Evolutionary conservation across 2,329 filamentous ascomycete genomes (phyloP), one percentile per base, ranked within the genome.

Genomic region (Phyllosticta citriasiana): DNA sequence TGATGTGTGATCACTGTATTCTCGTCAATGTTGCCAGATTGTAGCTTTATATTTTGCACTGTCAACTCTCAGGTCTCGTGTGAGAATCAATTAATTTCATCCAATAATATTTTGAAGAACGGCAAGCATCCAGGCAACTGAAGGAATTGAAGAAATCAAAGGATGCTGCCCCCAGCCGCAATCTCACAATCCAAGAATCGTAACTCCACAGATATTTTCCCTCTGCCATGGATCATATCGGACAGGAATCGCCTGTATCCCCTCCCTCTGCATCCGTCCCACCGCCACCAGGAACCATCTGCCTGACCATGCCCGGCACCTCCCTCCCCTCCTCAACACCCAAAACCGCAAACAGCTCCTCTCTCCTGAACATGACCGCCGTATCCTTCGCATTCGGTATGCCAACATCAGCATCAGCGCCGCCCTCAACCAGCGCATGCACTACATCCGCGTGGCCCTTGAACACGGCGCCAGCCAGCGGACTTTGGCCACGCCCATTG

Each of bases 401-500:
- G 16, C 78, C 78, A 12, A 67, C 67, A 24, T 64, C 60, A 4
- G 77, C 55, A 67, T 78, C 75, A 59, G 76, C 77, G 1, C 67
- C 72, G 14, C 6, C 40, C 51, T 77, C 74, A 60, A 74, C 72
- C 63, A 82, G 58, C 47, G 75, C 80, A 69, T 82, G 81, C 9
- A 89, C 80, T 2, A 89, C 83, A 3, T 80, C 82, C 60, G 82
- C 80, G 68, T 87, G 85, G 10, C 83, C 83, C 72, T 90, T 90
- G 71, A 90, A 90, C 8, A 90, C 84, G 0, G 87, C 87, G 0
- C 88, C 87, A 0, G 87, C 86, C 3, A 90, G 76, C 0, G 85
- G 84, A 64, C 84, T 88, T 73, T 90, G 88, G 0, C 84, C 84
- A 53, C 82, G 74, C 63, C 86, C 87, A 64, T 90, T 90, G 27